Evolutionary conservation across 169 alveolate species (phyloP).

Genomic region (Theileria orientalis): DNA sequence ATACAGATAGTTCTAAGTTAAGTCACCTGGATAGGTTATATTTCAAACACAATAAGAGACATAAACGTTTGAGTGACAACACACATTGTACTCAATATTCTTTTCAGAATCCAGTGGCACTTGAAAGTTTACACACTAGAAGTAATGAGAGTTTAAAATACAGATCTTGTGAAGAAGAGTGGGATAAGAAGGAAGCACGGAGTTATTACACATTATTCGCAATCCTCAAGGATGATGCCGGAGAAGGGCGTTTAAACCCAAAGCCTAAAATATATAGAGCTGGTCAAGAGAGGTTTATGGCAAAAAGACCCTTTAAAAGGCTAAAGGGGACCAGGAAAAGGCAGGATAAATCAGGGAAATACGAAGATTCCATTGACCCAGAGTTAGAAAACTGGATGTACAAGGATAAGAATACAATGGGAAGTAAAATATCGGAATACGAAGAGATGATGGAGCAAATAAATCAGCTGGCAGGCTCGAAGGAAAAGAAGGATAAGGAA

Average conservation of each 20-base stretch:
- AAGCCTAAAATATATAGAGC: too few species aligned
- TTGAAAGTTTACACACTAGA: not conserved
- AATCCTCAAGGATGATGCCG: too few species aligned
- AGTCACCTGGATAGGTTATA: slow-evolving; percentile 18
- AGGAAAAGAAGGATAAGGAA: slow-evolving; percentile 25
- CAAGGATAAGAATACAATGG: not conserved
- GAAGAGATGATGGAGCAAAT: slow-evolving; percentile 25
- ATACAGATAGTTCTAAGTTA: not conserved
- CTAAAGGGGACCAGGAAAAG: not conserved
- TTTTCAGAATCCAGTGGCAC: not conserved
- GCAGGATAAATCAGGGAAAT: not conserved
- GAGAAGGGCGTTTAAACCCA: too few species aligned
- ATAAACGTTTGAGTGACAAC: not conserved
- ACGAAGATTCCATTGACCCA: not conserved
- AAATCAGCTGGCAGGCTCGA: slow-evolving; percentile 18
- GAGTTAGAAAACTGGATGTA: not conserved
- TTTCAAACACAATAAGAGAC: slow-evolving; percentile 13
- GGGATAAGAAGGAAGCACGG: too few species aligned
- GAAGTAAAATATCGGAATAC: not conserved
- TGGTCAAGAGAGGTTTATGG: too few species aligned
- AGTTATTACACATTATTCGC: too few species aligned
- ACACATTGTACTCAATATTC: not conserved
- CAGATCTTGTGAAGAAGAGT: too few species aligned
- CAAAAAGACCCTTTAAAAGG: too few species aligned
- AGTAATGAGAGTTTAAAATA: too few species aligned